Conservation (phyloP, 306 rosid genomes). For the Echinosophora koreensis region DNA sequence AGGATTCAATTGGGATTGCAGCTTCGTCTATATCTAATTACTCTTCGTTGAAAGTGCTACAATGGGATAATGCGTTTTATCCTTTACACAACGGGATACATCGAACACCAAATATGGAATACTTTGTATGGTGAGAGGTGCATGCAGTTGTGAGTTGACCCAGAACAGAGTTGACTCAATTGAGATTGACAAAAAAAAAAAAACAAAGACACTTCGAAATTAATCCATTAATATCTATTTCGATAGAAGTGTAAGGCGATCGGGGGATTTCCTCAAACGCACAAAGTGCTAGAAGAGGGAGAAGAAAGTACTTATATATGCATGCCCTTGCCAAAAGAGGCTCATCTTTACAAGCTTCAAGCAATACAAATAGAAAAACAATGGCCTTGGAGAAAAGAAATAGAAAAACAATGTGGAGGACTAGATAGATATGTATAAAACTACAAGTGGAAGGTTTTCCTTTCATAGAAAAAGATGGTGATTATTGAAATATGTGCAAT, state of each 20-base stretch:
- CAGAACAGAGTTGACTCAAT: constrained; percentile 18
- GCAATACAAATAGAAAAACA: not conserved
- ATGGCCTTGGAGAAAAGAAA: not conserved
- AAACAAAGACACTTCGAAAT: not conserved
- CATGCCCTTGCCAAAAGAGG: constrained; percentile 10
- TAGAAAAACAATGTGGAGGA: not conserved
- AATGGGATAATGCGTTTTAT: not conserved
- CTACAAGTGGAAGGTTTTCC: not conserved
- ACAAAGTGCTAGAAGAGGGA: not conserved
- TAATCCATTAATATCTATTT: constrained; percentile 16
- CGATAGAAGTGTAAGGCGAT: not conserved
- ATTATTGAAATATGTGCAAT: not conserved
- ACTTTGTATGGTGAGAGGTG: constrained; percentile 5
- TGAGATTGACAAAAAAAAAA: not conserved
- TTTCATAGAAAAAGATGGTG: not conserved
- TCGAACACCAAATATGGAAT: constrained; percentile 33
- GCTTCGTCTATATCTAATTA: too few relatives aligned
- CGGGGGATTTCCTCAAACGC: constrained; percentile 5
- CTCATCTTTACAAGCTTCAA: not conserved
- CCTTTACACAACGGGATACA: constrained; percentile 31
- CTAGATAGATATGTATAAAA: not conserved
- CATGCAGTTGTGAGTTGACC: not conserved
- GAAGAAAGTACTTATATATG: constrained; percentile 10
- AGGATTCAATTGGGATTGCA: not conserved
- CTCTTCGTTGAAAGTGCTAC: not conserved